phyloP scores from a whole-genome alignment of 2,329 filamentous ascomycete genomes.

The Ophioceras dolichostomum region DNA sequence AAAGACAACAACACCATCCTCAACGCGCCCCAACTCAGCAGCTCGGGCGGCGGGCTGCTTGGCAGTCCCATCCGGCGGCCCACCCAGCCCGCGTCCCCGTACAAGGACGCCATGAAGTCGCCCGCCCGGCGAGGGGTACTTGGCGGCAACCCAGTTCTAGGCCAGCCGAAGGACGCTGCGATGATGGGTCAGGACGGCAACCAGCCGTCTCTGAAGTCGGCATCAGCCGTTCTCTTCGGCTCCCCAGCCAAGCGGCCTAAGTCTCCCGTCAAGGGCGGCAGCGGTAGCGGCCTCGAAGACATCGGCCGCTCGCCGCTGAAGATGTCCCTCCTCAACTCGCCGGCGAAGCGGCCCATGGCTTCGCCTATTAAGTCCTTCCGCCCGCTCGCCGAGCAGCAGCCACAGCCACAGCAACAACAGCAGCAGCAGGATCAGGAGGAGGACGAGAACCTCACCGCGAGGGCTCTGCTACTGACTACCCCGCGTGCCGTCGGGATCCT shows the following conservation, averaged over 20 bases:
- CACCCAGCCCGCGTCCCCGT: constrained; percentile 36
- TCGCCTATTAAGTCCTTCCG: constrained; percentile 21
- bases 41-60: too few species aligned
- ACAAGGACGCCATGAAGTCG: constrained; percentile 42
- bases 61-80: constrained; percentile 44
- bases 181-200: constrained; percentile 12
- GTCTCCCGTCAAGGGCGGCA: constrained; percentile 25
- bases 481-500: neutral
- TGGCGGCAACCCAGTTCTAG: constrained; percentile 11
- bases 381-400: constrained; percentile 17
- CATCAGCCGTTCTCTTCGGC: constrained; percentile 26
- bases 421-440: constrained; percentile 6
- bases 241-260: constrained; percentile 39
- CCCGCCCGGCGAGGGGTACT: constrained; percentile 44
- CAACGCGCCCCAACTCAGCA: constrained; percentile 22
- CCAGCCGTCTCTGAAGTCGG: constrained; percentile 25
- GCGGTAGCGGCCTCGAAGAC: constrained; percentile 9
- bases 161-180: neutral
- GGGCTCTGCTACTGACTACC: neutral
- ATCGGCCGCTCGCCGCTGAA: constrained; percentile 27
- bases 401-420: constrained; percentile 18
- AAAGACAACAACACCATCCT: constrained; percentile 14
- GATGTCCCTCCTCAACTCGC: constrained; percentile 35
- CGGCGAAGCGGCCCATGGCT: constrained; percentile 16
- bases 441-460: constrained; percentile 1